phyloP scores from a whole-genome alignment of 192 early-diverging fungal species.

The Hyaloraphidium curvatum region DNA sequence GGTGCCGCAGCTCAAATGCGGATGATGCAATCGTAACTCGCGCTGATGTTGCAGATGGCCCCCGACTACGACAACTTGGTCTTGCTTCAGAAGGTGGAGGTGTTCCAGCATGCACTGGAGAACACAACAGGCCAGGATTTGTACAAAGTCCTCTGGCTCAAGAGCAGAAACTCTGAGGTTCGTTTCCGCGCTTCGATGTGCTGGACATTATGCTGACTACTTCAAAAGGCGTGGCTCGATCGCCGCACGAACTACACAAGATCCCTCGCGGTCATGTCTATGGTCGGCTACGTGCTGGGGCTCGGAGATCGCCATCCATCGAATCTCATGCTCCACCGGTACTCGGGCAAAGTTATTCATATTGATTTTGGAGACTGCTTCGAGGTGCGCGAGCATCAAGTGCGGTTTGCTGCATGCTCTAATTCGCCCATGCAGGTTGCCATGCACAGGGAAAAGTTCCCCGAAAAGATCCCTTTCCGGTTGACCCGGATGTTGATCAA shows the following conservation, averaged over 20 bases:
- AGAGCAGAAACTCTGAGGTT: slow-evolving; percentile 81
- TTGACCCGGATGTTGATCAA: slow-evolving; percentile 92
- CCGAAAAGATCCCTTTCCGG: slow-evolving; percentile 96
- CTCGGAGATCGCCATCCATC: slow-evolving; percentile 91
- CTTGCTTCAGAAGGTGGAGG: slow-evolving; percentile 75
- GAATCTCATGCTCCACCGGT: slow-evolving; percentile 78
- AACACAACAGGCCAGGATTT: slow-evolving; percentile 83
- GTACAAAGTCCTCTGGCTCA: slow-evolving; percentile 82
- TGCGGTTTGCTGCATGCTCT: not conserved
- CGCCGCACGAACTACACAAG: slow-evolving; percentile 86
- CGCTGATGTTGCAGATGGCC: slow-evolving; percentile 39
- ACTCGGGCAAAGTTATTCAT: slow-evolving; percentile 83
- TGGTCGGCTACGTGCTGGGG: slow-evolving; percentile 96
- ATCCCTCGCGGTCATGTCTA: slow-evolving; percentile 90
- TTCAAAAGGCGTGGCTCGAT: slow-evolving; percentile 62
- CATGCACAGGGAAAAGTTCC: slow-evolving; percentile 88
- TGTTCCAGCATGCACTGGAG: slow-evolving; percentile 80
- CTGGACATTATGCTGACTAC: not conserved
- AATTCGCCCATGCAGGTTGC: slow-evolving; percentile 40
- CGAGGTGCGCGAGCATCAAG: slow-evolving; percentile 32
- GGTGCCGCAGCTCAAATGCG: not conserved
- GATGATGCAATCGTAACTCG: not conserved
- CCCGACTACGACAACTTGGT: slow-evolving; percentile 79
- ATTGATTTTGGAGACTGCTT: slow-evolving; percentile 98
- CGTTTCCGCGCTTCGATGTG: not conserved